Conservation (phyloP, 2,329 filamentous ascomycete species). For the Curvularia hawaiiensis region DNA sequence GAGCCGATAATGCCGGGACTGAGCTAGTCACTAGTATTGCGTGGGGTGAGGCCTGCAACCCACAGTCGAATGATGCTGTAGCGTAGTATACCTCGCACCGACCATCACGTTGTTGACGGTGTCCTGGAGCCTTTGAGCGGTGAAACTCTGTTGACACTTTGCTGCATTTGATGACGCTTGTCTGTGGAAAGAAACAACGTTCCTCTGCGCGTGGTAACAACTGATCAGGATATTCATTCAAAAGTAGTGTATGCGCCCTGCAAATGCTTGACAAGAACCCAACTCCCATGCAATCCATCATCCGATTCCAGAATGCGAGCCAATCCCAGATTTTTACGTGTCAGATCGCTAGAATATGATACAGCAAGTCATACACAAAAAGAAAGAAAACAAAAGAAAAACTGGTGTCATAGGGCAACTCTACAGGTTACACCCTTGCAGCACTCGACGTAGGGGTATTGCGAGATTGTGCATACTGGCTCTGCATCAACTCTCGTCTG, state of each 20-base stretch:
- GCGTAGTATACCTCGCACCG: not conserved
- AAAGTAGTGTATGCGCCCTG: not conserved
- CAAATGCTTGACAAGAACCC: not conserved
- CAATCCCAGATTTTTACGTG: not conserved
- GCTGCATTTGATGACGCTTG: not conserved
- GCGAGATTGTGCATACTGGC: not conserved
- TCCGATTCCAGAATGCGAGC: not conserved
- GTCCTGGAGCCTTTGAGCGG: not conserved
- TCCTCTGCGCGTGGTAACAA: not conserved
- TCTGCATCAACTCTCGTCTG: not conserved
- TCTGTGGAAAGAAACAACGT: not conserved
- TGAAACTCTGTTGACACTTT: not conserved
- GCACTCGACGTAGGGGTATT: not conserved
- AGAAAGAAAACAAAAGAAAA: not conserved
- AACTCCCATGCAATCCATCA: not conserved
- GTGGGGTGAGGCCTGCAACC: not conserved
- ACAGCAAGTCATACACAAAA: not conserved
- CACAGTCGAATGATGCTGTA: not conserved
- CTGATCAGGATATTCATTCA: not conserved
- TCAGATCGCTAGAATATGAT: not conserved
- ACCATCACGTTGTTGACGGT: not conserved
- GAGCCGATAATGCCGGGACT: not conserved
- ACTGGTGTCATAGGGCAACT: too few relatives aligned
- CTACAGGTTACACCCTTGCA: not conserved
- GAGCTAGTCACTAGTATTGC: not conserved